Percentiles rank a stretch among this genome's conserved stretches.
Conservation (phyloP, 1,139 yeast genomes). For the Lodderomyces elongisporus region DNA sequence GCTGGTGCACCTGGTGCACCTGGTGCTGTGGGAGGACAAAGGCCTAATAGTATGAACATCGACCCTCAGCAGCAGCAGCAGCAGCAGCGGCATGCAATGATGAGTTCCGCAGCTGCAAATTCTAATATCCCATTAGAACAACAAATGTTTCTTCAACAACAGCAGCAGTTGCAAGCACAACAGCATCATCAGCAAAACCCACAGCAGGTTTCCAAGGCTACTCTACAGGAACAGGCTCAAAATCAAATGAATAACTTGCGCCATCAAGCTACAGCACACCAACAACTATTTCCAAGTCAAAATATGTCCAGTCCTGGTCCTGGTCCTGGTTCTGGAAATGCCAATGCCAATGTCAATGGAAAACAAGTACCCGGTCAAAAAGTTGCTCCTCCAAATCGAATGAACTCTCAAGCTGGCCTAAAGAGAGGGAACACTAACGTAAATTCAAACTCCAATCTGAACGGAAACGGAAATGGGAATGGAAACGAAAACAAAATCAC, state of each 20-base stretch:
- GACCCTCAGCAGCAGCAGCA: conserved; percentile 1
- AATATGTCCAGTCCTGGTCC: conserved; percentile 3
- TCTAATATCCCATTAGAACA: conserved; percentile 19
- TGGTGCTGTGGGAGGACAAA: conserved; percentile 9
- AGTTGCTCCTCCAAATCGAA: conserved; percentile 1
- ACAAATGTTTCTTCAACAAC: conserved; percentile 22
- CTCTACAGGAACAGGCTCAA: conserved; percentile 48
- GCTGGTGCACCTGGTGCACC: too few relatives aligned
- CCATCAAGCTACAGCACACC: conserved; percentile 30
- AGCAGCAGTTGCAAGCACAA: conserved; percentile 15
- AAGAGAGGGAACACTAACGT: conserved; percentile 8
- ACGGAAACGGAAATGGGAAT: too few relatives aligned
- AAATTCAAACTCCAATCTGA: not conserved
- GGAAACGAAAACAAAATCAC: too few relatives aligned
- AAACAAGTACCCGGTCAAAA: not conserved
- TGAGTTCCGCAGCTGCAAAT: conserved; percentile 12
- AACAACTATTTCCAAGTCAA: not conserved
- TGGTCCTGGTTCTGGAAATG: conserved; percentile 1
- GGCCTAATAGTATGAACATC: conserved; percentile 4
- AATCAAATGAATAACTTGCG: conserved; percentile 48
- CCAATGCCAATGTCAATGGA: conserved; percentile 2
- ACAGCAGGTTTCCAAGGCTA: conserved; percentile 25
- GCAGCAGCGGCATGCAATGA: conserved; percentile 21
- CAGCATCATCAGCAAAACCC: conserved; percentile 13
- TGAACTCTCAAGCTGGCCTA: conserved; percentile 14